phyloP scores from a whole-genome alignment of 768 basidiomycete species.

The Termitomyces sp. region DNA sequence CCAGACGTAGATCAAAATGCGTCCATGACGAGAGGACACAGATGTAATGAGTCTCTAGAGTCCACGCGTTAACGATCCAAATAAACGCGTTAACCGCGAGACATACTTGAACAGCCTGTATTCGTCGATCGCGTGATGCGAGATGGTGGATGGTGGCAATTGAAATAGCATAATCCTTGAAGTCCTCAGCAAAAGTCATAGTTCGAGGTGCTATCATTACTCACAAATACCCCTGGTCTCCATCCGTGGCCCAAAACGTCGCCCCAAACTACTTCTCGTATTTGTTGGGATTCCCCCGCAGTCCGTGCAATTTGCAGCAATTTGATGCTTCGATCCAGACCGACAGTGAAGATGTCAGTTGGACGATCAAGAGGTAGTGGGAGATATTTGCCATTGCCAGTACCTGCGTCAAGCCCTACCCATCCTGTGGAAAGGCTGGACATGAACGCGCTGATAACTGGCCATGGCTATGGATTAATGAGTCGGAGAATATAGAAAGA shows the following conservation, averaged over 20 bases:
- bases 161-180: constrained; percentile 92
- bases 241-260: constrained; percentile 74
- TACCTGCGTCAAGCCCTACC: constrained; percentile 92
- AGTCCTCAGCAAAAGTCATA: neutral
- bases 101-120: constrained; percentile 68
- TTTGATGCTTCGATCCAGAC: constrained; percentile 80
- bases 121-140: constrained; percentile 73
- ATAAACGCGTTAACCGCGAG: neutral
- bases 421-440: constrained; percentile 69
- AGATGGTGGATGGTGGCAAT: constrained; percentile 98
- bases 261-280: constrained; percentile 76
- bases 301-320: constrained; percentile 71
- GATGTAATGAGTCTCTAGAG: constrained; percentile 59
- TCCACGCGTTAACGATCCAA: neutral
- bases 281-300: constrained; percentile 46
- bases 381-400: constrained; percentile 97
- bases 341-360: constrained; percentile 67
- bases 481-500: constrained; percentile 3
- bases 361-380: constrained; percentile 67
- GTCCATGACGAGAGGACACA: constrained; percentile 68
- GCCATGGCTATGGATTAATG: constrained; percentile 69
- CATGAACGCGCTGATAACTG: constrained; percentile 77
- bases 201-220: constrained; percentile 7
- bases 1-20: constrained; percentile 94
- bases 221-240: constrained; percentile 79